Evolutionary conservation across 345 rosid species (phyloP).

Genomic region (Passiflora organensis): DNA sequence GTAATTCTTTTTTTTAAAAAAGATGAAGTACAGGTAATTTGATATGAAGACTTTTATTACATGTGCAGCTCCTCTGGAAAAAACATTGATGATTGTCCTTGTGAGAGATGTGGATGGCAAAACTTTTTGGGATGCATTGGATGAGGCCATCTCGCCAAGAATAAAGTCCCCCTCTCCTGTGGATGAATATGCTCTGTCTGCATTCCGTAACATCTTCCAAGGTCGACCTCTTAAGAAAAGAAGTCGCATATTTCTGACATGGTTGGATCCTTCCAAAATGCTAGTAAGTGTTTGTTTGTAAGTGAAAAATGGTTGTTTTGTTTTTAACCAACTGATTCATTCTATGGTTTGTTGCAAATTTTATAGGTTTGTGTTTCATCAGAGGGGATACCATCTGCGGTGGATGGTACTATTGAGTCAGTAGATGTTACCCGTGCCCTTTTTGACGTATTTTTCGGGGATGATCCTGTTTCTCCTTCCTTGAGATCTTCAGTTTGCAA

Average conservation of each 20-base stretch:
- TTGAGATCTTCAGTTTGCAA: constrained; percentile 56
- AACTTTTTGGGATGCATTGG: constrained; percentile 90
- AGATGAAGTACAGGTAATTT: constrained; percentile 2
- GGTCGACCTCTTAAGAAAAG: constrained; percentile 66
- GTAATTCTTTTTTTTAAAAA: background rate
- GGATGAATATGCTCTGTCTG: constrained; percentile 60
- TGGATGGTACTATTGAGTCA: constrained; percentile 60
- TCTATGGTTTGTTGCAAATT: background rate
- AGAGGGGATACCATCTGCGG: constrained; percentile 43
- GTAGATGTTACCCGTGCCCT: constrained; percentile 50
- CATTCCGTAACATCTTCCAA: constrained; percentile 60
- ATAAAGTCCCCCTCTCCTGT: constrained; percentile 43
- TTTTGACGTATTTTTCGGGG: constrained; percentile 74
- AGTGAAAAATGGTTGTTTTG: too few species aligned
- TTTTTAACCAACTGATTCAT: background rate
- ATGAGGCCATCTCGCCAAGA: constrained; percentile 70
- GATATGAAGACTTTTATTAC: background rate
- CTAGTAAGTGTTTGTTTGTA: constrained; percentile 42
- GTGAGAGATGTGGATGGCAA: constrained; percentile 94
- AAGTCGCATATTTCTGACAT: constrained; percentile 64
- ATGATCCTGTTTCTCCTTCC: constrained; percentile 74
- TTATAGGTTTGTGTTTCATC: constrained; percentile 62
- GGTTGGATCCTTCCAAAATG: constrained; percentile 65
- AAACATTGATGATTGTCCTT: constrained; percentile 72
- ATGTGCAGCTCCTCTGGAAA: constrained; percentile 54